Percentiles rank a stretch among this genome's conserved stretches.
Conservation (phyloP, 2,329 filamentous ascomycete species). For the Pestalotiopsis sp. region DNA sequence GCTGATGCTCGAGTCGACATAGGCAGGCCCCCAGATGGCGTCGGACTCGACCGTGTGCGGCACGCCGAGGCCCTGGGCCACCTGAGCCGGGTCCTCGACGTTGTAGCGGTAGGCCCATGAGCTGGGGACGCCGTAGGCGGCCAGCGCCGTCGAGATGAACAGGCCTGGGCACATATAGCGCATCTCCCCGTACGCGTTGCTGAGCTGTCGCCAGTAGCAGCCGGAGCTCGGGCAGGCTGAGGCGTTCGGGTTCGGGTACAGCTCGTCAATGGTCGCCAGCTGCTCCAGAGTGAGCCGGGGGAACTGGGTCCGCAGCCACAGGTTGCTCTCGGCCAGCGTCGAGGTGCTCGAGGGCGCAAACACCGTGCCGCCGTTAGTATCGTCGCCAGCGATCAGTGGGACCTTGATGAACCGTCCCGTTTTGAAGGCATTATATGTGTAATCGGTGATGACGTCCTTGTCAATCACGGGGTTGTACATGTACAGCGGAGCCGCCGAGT, state of each 20-base stretch:
- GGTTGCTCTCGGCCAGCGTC: conserved; percentile 50
- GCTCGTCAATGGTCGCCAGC: conserved; percentile 51
- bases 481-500: conserved; percentile 43
- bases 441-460: conserved; percentile 51
- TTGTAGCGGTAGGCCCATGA: conserved; percentile 74
- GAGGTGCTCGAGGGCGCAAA: conserved; percentile 57
- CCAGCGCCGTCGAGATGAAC: conserved; percentile 49
- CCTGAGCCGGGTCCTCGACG: conserved; percentile 60
- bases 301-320: conserved; percentile 62
- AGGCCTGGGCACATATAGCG: conserved; percentile 68
- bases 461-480: conserved; percentile 61
- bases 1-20: conserved; percentile 44
- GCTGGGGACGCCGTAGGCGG: conserved; percentile 33
- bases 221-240: conserved; percentile 49
- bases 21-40: conserved; percentile 68
- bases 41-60: conserved; percentile 68
- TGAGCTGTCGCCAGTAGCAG: conserved; percentile 60
- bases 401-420: conserved; percentile 55
- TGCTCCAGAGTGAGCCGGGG: conserved; percentile 55
- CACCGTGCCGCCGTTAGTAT: conserved; percentile 67
- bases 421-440: conserved; percentile 51
- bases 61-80: conserved; percentile 61
- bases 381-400: conserved; percentile 58
- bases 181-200: conserved; percentile 65
- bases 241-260: conserved; percentile 57